phyloP scores from a whole-genome alignment of 306 rosid genomes.

The Malus orientalis region DNA sequence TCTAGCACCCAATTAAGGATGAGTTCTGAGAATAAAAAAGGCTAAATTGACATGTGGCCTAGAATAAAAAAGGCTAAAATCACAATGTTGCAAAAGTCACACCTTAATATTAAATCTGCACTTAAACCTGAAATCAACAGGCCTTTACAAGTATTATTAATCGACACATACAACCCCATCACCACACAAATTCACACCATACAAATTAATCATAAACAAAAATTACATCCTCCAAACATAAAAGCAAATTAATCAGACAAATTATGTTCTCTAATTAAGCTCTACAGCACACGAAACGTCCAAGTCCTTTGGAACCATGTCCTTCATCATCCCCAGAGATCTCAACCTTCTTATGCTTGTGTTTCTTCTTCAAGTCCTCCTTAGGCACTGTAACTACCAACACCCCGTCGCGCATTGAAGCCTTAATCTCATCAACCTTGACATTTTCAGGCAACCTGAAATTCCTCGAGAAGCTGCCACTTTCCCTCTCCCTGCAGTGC shows the following conservation, averaged over 20 bases:
- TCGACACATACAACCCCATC: background rate
- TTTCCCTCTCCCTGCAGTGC: conserved; percentile 52
- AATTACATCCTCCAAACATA: background rate
- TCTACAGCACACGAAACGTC: conserved; percentile 51
- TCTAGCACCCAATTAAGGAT: no score
- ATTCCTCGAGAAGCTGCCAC: conserved; percentile 25
- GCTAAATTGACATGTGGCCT: no score
- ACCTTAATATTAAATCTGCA: background rate
- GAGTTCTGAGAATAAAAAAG: no score
- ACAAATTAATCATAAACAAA: background rate
- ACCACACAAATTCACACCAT: background rate
- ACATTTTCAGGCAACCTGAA: conserved; percentile 54
- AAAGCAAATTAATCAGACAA: no score
- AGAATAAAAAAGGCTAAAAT: no score
- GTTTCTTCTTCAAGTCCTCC: conserved; percentile 24
- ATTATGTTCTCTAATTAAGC: conserved; percentile 19
- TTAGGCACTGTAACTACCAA: conserved; percentile 38
- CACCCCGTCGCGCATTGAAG: conserved; percentile 49
- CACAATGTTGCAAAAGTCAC: no score
- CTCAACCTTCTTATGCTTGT: conserved; percentile 15
- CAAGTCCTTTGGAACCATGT: conserved; percentile 34
- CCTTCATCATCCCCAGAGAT: conserved; percentile 26
- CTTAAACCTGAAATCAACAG: background rate
- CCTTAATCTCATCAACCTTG: conserved; percentile 43
- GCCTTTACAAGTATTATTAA: background rate